Percentiles rank a stretch among this genome's conserved stretches.
phyloP scores from a whole-genome alignment of 192 early-diverging fungal species.

The Rhizophlyctis rosea region DNA sequence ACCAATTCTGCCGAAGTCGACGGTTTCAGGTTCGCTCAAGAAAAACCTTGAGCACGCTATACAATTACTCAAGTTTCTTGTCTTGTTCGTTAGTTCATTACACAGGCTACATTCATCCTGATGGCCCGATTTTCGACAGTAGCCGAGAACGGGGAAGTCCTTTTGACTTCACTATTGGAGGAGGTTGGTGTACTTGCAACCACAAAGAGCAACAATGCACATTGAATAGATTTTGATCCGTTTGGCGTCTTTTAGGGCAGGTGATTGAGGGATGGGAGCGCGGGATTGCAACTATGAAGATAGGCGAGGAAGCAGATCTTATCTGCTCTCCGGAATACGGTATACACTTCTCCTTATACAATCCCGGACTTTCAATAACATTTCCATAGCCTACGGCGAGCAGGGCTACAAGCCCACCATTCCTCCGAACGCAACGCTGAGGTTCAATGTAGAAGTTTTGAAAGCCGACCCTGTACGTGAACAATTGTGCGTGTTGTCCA shows the following conservation, averaged over 20 bases:
- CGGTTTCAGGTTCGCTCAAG: neutral
- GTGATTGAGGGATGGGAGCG: slow-evolving; percentile 77
- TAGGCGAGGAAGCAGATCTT: slow-evolving; percentile 64
- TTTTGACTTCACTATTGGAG: slow-evolving; percentile 57
- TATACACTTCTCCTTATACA: no score
- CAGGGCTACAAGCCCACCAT: slow-evolving; percentile 59
- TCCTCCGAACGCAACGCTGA: slow-evolving; percentile 60
- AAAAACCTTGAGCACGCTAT: neutral
- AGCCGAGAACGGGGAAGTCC: slow-evolving; percentile 44
- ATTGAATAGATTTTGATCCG: neutral
- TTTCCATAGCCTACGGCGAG: slow-evolving; percentile 53
- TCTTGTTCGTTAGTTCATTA: slow-evolving; percentile 52
- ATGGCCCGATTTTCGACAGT: slow-evolving; percentile 36
- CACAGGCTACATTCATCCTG: slow-evolving; percentile 32
- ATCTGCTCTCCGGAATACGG: slow-evolving; percentile 57
- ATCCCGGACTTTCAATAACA: no score
- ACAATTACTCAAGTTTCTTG: no score
- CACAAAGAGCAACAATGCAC: neutral
- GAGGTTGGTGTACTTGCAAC: slow-evolving; percentile 5
- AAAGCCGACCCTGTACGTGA: slow-evolving; percentile 26
- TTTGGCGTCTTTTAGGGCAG: slow-evolving; percentile 14
- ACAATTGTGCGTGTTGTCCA: neutral
- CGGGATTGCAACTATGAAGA: slow-evolving; percentile 61
- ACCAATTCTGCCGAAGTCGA: neutral
- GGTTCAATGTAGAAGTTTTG: slow-evolving; percentile 52